These are phyloP conservation scores for Metschnikowia lunata DNA, from an alignment of 805 yeast species.

Conservation along the genomic window DNA sequence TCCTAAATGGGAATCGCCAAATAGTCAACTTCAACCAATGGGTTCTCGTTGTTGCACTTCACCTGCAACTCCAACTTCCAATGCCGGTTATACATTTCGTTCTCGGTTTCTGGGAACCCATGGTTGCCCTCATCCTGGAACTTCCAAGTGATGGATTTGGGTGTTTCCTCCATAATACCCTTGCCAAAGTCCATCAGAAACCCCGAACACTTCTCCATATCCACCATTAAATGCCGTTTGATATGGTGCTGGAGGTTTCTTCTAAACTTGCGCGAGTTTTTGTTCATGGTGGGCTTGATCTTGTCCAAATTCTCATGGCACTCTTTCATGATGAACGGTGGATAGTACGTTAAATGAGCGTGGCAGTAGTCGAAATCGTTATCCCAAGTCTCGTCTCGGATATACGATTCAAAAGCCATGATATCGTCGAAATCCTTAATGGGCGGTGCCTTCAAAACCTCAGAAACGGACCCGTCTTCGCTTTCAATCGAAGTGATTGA, in stretches of 20 bases:
- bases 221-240: slow-evolving; percentile 64
- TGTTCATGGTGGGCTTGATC: slow-evolving; percentile 67
- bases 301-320: slow-evolving; percentile 67
- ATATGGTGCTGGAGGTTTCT: slow-evolving; percentile 74
- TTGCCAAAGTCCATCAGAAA: slow-evolving; percentile 49
- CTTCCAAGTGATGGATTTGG: slow-evolving; percentile 58
- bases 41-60: slow-evolving; percentile 61
- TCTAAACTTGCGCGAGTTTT: slow-evolving; percentile 65
- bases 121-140: slow-evolving; percentile 56
- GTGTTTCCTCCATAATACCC: slow-evolving; percentile 44
- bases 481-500: slow-evolving; percentile 38
- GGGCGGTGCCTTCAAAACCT: slow-evolving; percentile 38
- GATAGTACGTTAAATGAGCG: slow-evolving; percentile 62
- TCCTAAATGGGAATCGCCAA: slow-evolving; percentile 43
- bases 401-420: slow-evolving; percentile 55
- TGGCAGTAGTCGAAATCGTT: slow-evolving; percentile 67
- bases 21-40: slow-evolving; percentile 64
- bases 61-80: slow-evolving; percentile 64
- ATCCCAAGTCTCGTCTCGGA: slow-evolving; percentile 72
- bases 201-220: slow-evolving; percentile 60
- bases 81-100: slow-evolving; percentile 44
- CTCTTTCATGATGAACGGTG: slow-evolving; percentile 67
- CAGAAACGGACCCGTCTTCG: slow-evolving; percentile 23
- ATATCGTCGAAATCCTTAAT: slow-evolving; percentile 56
- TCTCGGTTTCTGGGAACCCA: slow-evolving; percentile 48